Conservation (phyloP, 83 land plant genomes). For the Picea abies region DNA sequence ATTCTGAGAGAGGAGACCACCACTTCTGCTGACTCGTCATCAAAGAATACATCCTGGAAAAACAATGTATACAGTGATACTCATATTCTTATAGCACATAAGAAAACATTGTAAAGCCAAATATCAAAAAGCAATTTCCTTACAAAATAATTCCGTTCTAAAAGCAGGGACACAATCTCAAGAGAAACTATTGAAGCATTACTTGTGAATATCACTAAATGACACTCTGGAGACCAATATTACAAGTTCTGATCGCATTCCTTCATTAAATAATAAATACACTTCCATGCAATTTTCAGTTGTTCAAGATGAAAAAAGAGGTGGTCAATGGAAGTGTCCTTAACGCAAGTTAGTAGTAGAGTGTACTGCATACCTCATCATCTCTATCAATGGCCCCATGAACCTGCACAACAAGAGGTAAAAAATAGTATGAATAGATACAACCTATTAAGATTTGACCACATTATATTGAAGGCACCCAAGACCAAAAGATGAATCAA, state of each 20-base stretch:
- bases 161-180: not conserved
- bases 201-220: not conserved
- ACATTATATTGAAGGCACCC: not conserved
- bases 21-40: slow-evolving; percentile 98
- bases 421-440: not conserved
- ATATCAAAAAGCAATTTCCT: not conserved
- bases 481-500: not conserved
- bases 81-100: not conserved
- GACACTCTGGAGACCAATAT: too few species aligned
- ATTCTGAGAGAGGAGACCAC: slow-evolving; percentile 91
- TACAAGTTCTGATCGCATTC: not conserved
- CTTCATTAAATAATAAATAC: not conserved
- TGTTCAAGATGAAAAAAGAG: not conserved
- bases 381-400: slow-evolving; percentile 74
- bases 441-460: not conserved
- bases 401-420: slow-evolving; percentile 35
- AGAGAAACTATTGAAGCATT: not conserved
- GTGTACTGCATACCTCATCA: slow-evolving; percentile 64
- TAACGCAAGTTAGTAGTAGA: not conserved
- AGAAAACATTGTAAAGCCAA: not conserved
- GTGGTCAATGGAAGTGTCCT: not conserved
- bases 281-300: not conserved
- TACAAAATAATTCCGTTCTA: not conserved
- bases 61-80: not conserved
- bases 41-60: slow-evolving; percentile 95